These are phyloP conservation scores for Geranium rotundifolium DNA, from an alignment of 345 rosid species.

Conservation along the genomic window DNA sequence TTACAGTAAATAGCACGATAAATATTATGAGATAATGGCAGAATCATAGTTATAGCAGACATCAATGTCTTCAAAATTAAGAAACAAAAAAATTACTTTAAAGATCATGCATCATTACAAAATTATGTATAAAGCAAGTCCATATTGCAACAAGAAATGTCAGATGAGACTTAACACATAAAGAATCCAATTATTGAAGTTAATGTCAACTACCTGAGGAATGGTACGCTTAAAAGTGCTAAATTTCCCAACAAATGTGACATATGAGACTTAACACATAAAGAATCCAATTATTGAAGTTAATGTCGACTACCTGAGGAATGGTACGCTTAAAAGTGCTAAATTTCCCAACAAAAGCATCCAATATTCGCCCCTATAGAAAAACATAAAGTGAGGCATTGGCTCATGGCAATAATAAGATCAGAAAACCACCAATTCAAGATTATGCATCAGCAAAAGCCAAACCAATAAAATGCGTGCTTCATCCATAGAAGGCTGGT, in stretches of 20 bases:
- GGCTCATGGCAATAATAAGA: slow-evolving; percentile 7
- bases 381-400: slow-evolving; percentile 13
- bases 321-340: slow-evolving; percentile 97
- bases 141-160: background rate
- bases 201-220: slow-evolving; percentile 62
- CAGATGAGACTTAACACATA: background rate
- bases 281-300: background rate
- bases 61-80: no score
- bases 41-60: background rate
- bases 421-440: slow-evolving; percentile 7
- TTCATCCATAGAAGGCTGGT: slow-evolving; percentile 93
- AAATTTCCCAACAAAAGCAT: slow-evolving; percentile 98
- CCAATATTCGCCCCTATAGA: slow-evolving; percentile 82
- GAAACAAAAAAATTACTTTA: background rate
- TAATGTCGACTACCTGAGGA: slow-evolving; percentile 62
- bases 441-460: slow-evolving; percentile 11
- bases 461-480: slow-evolving; percentile 80
- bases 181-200: background rate
- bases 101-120: background rate
- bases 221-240: slow-evolving; percentile 97
- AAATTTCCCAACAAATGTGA: slow-evolving; percentile 23
- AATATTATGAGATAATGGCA: no score
- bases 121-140: background rate
- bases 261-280: background rate
- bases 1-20: no score